Evolutionary conservation across 345 rosid genomes (phyloP).

Genomic region (Anacardium occidentale): DNA sequence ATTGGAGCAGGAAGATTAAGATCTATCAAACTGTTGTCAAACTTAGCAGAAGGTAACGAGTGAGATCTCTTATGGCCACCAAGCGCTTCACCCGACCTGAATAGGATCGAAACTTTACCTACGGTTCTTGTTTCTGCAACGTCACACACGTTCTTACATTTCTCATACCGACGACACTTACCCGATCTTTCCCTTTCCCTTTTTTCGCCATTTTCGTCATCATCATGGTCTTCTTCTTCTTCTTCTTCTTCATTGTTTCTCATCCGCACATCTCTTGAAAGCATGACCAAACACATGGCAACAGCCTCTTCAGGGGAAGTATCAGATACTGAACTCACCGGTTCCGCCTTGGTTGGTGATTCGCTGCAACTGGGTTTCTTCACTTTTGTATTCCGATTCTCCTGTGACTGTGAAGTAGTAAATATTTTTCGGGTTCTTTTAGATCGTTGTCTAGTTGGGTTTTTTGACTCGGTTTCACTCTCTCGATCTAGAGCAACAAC

Average conservation of each 20-base stretch:
- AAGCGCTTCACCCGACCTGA: conserved; percentile 73
- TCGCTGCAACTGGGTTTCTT: conserved; percentile 28
- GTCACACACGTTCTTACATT: conserved; percentile 45
- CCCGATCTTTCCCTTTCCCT: conserved; percentile 28
- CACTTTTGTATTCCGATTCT: conserved; percentile 20
- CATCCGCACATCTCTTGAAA: conserved; percentile 80
- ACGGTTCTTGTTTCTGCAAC: conserved; percentile 24
- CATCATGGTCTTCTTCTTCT: no score
- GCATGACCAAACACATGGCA: conserved; percentile 93
- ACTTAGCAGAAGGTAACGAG: conserved; percentile 34
- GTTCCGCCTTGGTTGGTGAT: conserved; percentile 53
- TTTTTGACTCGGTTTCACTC: conserved; percentile 75
- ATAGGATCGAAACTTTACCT: conserved; percentile 32
- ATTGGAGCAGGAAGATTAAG: conserved; percentile 92
- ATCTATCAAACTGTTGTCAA: conserved; percentile 55
- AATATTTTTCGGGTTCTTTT: conserved; percentile 35
- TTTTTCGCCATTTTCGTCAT: conserved; percentile 2
- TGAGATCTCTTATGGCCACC: conserved; percentile 90
- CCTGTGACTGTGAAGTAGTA: not conserved
- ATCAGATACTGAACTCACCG: conserved; percentile 77
- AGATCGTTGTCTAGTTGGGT: conserved; percentile 60
- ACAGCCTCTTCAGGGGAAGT: conserved; percentile 73
- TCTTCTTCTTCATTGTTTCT: conserved; percentile 21
- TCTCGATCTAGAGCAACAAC: conserved; percentile 51
- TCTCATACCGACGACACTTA: conserved; percentile 47